Conservation (phyloP, 768 basidiomycete species). For the Kwoniella dejecticola region DNA sequence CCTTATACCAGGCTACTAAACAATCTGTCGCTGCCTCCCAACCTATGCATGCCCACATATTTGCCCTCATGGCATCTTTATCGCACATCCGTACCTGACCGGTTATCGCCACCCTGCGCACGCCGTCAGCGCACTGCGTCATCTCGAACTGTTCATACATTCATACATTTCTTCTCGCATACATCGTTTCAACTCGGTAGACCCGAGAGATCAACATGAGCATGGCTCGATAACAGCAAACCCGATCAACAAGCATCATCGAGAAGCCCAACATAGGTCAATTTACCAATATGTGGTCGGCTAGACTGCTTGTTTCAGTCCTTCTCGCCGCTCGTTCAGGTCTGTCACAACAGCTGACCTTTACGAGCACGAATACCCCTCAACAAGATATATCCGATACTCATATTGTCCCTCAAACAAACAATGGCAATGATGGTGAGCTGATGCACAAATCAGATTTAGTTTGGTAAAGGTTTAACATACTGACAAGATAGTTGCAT, state of each 20-base stretch:
- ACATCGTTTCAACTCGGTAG: too few species aligned
- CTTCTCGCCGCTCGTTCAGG: conserved; percentile 17
- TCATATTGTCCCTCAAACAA: not conserved
- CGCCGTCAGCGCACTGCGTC: conserved; percentile 4
- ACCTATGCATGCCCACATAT: too few species aligned
- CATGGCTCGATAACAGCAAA: too few species aligned
- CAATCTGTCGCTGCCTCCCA: too few species aligned
- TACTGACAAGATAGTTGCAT: not conserved
- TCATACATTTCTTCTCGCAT: too few species aligned
- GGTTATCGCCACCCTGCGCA: conserved; percentile 3
- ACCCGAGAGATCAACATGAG: too few species aligned
- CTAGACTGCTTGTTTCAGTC: conserved; percentile 12
- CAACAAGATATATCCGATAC: not conserved
- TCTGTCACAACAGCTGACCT: conserved; percentile 13
- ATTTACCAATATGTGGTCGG: conserved; percentile 12
- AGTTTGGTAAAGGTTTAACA: too few species aligned
- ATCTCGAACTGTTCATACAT: not conserved
- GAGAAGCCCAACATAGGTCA: not conserved
- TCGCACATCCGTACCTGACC: not conserved
- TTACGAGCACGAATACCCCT: not conserved
- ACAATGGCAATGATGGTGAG: conserved; percentile 1
- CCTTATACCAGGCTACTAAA: too few species aligned
- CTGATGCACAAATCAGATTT: too few species aligned
- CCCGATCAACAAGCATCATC: too few species aligned
- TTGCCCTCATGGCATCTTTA: not conserved